Conservation (phyloP, 768 basidiomycete genomes). For the Glaciozyma martinii region DNA sequence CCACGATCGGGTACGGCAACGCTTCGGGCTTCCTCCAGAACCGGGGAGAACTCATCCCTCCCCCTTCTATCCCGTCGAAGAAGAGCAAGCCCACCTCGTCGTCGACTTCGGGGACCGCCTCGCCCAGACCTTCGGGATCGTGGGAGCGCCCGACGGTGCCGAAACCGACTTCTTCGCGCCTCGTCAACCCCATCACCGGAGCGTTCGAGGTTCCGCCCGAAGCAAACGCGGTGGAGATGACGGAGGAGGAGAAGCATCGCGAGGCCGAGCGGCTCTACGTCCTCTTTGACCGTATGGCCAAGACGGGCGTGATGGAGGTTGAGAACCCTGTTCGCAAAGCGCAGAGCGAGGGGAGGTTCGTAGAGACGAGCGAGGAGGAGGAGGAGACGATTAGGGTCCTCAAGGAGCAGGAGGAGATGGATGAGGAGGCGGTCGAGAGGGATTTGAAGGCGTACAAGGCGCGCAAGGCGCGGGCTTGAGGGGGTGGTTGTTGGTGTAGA, state of each 20-base stretch:
- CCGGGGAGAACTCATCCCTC: conserved; percentile 67
- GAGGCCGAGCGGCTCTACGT: conserved; percentile 89
- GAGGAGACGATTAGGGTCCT: conserved; percentile 16
- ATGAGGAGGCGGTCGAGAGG: conserved; percentile 29
- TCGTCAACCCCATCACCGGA: conserved; percentile 82
- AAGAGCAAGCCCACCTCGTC: conserved; percentile 39
- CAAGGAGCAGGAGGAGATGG: conserved; percentile 30
- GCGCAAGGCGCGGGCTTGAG: conserved; percentile 2
- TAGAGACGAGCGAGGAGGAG: conserved; percentile 21
- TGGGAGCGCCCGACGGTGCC: conserved; percentile 38
- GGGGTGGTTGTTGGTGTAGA: too few relatives aligned
- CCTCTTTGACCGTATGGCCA: conserved; percentile 80
- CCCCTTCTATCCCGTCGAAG: conserved; percentile 12
- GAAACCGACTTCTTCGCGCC: conserved; percentile 14
- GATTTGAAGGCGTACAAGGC: conserved; percentile 33
- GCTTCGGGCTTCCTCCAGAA: conserved; percentile 90
- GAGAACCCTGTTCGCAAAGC: conserved; percentile 42
- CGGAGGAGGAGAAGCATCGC: conserved; percentile 85
- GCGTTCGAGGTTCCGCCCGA: conserved; percentile 42
- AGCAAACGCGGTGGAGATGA: conserved; percentile 54
- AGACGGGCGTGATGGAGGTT: conserved; percentile 52
- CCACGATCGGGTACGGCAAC: conserved; percentile 85
- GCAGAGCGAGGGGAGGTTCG: conserved; percentile 22
- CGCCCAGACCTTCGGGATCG: conserved; percentile 18
- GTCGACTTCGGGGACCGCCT: conserved; percentile 37